phyloP scores from a whole-genome alignment of 768 basidiomycete genomes.

The Hemileccinum impolitum region DNA sequence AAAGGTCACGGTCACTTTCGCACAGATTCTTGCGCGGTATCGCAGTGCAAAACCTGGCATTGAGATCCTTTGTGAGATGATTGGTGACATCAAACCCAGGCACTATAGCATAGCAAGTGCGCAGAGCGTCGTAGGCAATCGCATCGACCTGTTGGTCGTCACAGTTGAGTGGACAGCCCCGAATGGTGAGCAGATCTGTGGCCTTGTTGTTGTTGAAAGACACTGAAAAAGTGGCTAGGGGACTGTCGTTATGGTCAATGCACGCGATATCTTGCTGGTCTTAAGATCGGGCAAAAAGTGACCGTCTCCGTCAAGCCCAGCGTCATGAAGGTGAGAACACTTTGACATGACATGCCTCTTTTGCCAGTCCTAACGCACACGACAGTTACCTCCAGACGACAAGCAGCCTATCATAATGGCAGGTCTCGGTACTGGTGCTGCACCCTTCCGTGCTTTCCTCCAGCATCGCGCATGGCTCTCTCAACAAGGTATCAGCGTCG shows the following conservation, averaged over 20 bases:
- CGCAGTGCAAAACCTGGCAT: conserved; percentile 77
- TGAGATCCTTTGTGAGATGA: conserved; percentile 79
- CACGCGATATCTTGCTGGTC: conserved; percentile 86
- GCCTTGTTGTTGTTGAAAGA: neutral
- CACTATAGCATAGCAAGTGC: conserved; percentile 98
- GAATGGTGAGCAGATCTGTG: conserved; percentile 50
- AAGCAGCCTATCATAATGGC: conserved; percentile 97
- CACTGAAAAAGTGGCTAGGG: conserved; percentile 43
- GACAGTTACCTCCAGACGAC: conserved; percentile 76
- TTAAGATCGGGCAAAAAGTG: conserved; percentile 86
- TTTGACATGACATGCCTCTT: neutral
- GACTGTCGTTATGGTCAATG: conserved; percentile 86
- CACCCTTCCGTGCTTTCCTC: conserved; percentile 98
- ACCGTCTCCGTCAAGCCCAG: conserved; percentile 98
- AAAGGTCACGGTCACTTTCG: conserved; percentile 92
- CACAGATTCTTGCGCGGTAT: conserved; percentile 77
- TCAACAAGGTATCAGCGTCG: conserved; percentile 73
- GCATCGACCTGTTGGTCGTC: conserved; percentile 92
- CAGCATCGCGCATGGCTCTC: conserved; percentile 89
- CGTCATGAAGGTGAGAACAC: conserved; percentile 85
- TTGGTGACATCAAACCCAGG: conserved; percentile 94
- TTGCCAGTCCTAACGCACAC: conserved; percentile 9
- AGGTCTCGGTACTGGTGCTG: conserved; percentile 96
- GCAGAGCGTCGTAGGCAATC: conserved; percentile 91
- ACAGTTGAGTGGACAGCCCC: conserved; percentile 94